Evolutionary conservation across 176 grass and related monocot genomes (phyloP).

Genomic region (Carex cristatella): DNA sequence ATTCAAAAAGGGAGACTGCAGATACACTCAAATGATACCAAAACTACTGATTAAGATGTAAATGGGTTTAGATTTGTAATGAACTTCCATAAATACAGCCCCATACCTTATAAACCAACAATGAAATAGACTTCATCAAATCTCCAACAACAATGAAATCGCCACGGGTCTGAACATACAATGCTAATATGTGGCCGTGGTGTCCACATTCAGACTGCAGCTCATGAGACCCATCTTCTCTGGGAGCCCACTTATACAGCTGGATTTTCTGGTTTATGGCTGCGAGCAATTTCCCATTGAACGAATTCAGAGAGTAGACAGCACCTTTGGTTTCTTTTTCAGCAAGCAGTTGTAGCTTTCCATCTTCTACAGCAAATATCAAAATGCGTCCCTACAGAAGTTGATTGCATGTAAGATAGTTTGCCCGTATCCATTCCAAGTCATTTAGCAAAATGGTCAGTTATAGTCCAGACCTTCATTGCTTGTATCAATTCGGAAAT

Average conservation of each 20-base stretch:
- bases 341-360: constrained; percentile 67
- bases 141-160: constrained; percentile 97
- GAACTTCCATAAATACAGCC: neutral
- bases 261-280: constrained; percentile 98
- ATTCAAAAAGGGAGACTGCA: neutral
- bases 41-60: neutral
- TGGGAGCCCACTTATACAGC: constrained; percentile 65
- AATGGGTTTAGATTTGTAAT: neutral
- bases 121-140: constrained; percentile 88
- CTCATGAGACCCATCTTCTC: constrained; percentile 69
- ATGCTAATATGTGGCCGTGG: constrained; percentile 78
- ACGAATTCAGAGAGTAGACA: constrained; percentile 82
- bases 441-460: neutral
- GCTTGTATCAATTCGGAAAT: neutral
- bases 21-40: neutral
- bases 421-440: neutral
- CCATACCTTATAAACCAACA: constrained; percentile 83
- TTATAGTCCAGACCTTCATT: neutral
- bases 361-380: constrained; percentile 85
- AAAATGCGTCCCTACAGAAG: constrained; percentile 72
- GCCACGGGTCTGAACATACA: constrained; percentile 88
- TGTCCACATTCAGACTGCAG: constrained; percentile 86
- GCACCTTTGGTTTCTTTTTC: constrained; percentile 95
- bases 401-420: constrained; percentile 14
- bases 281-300: constrained; percentile 89